A percentile compares a stretch with the other conserved stretches of the same genome.
These are phyloP conservation scores for Fusarium siculi DNA, from an alignment of 2,329 filamentous ascomycete genomes.

Conservation along the genomic window DNA sequence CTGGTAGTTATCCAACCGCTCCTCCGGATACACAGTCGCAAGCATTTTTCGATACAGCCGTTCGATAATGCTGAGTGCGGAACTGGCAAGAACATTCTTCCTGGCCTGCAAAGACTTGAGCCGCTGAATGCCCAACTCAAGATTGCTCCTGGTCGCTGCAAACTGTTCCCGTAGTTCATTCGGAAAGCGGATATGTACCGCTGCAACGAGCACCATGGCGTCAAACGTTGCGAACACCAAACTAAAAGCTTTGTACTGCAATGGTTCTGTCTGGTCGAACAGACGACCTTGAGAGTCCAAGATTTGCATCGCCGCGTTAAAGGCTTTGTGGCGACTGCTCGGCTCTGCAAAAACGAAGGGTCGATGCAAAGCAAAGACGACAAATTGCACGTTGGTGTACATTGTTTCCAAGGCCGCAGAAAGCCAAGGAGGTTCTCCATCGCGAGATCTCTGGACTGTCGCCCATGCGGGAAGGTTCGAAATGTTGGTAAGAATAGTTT, in stretches of 20 bases:
- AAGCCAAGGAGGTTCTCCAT: background rate
- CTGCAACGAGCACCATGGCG: background rate
- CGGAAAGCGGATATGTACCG: background rate
- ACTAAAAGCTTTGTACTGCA: background rate
- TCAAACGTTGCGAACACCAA: background rate
- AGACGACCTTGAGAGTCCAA: background rate
- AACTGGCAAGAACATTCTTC: background rate
- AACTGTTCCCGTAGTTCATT: background rate
- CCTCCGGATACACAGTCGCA: background rate
- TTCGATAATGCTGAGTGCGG: background rate
- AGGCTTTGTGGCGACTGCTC: background rate
- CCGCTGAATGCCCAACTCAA: background rate
- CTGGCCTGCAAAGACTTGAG: background rate
- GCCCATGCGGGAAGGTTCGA: background rate
- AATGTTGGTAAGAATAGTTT: background rate
- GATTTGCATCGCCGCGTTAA: background rate
- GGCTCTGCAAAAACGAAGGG: background rate
- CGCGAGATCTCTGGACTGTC: background rate
- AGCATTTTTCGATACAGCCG: background rate
- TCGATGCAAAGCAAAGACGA: background rate
- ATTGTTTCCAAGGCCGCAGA: background rate
- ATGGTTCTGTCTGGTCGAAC: background rate
- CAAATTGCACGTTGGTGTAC: background rate
- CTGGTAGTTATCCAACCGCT: background rate
- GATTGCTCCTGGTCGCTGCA: background rate